Base-by-base conservation (phyloP, 2,329 filamentous ascomycete genomes). In the Sporothrix sp. region DNA sequence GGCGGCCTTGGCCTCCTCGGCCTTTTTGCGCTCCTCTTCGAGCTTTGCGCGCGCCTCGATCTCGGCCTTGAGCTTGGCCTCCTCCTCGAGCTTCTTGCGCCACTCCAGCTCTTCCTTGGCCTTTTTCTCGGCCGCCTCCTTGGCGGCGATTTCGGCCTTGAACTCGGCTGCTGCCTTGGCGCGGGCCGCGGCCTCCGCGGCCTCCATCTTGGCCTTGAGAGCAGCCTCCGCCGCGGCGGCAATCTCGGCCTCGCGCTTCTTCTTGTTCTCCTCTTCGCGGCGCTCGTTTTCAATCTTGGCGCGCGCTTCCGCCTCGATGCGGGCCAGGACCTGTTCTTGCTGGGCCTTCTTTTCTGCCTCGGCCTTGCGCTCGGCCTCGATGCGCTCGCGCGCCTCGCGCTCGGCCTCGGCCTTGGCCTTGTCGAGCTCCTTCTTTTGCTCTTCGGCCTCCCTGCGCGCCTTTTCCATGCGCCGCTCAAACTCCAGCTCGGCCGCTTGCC, bases 31-130 rank as follows among this genome's bases (percentile, higher is more conserved):
- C 33, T 75, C 74, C 33, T 74, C 73, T 27, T 71, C 71, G 3
- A 70, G 65, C 58, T 69, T 71, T 13, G 63, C 60, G 44, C 68
- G 65, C 5, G 68, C 68, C 42, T 72, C 70, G 16, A 73, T 62
- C 51, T 69, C 66, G 0, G 66, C 63, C 35, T 64, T 67, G 43
- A 66, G 65, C 42, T 67, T 67, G 27, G 70, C 67, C 52, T 70
- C 71, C 20, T 71, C 69, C 35, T 70, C 68, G 20, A 71, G 69
- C 53, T 71, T 74, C 60, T 76, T 75, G 38, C 66, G 64, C 40
- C 65, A 66, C 42, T 67, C 68, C 3, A 62, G 61, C 53, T 68
- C 63, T 50, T 67, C 64, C 33, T 64, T 60, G 28, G 61, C 54
- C 52, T 59, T 61, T 48, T 44, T 51, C 23, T 53, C 58, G 2